Evolutionary conservation across 805 yeast species (phyloP), one percentile per base, ranked within the genome.

Genomic region (Kodamaea sagamina): DNA sequence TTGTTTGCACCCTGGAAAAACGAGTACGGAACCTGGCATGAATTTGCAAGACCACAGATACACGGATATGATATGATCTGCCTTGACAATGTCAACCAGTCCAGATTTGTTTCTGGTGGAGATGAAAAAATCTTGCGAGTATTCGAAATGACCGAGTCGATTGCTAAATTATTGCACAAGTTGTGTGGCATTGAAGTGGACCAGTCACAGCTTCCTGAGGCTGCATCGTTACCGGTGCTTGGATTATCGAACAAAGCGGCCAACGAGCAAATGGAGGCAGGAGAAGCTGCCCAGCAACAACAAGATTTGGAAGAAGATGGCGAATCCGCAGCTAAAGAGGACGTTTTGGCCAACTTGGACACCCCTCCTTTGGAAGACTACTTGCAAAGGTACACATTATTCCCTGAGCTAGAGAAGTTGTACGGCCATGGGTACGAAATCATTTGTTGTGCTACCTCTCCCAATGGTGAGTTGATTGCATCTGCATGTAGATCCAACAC

Each of bases 371-470:
- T 84, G 36, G 99, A 93, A 61, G 97, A 92, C 55, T 86, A 87
- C 47, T 69, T 93, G 19, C 98, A 93, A 61, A 76, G 98, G 56
- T 88, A 83, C 58, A 87, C 98, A 0, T 69, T 93, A 41, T 93
- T 95, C 84, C 99, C 99, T 0, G 99, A 93, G 59, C 69, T 84
- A 43, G 99, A 93, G 55, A 93, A 93, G 61, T 65, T 93, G 34
- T 93, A 93, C 57, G 99, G 99, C 0, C 99, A 93, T 62, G 99
- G 99, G 6, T 95, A 89, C 63, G 99, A 95, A 61, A 81, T 90
- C 28, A 80, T 89, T 0, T 77, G 92, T 35, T 74, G 89, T 29
- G 95, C 86, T 41, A 76, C 82, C 1, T 79, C 89, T 6, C 80
- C 83, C 4, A 81, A 77, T 53, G 76, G 79, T 10, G 59, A 66